Base-by-base conservation (phyloP, 2,329 filamentous ascomycete genomes). In the Helminthosporium solani region DNA sequence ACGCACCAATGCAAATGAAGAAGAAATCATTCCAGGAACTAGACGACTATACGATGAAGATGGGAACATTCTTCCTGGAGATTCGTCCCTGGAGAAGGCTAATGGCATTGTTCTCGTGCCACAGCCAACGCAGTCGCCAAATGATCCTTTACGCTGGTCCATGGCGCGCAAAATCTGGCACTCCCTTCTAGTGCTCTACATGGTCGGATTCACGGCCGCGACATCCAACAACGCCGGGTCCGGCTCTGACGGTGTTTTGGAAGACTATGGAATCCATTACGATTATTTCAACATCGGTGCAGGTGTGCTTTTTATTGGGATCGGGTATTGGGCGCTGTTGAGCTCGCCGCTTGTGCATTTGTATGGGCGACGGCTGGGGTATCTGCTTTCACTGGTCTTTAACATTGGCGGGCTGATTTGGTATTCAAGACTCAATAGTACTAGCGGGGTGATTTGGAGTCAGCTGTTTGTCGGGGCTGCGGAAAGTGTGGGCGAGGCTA, bases 131-230 rank as follows among this genome's bases (percentile, higher is more conserved):
- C 70, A 50, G 28, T 73, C 77, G 37, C 68, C 72, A 2, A 67
- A 73, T 33, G 77, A 81, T 46, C 77, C 78, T 0, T 62, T 80
- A 41, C 79, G 79, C 57, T 81, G 77, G 78, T 65, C 63, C 8
- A 63, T 68, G 52, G 50, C 57, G 42, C 74, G 72, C 61, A 81
- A 80, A 56, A 49, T 48, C 12, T 54, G 53, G 53, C 53, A 56
- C 38, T 56, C 53, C 27, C 40, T 56, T 25, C 45, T 57, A 28
- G 54, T 57, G 20, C 30, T 54, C 33, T 57, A 54, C 37, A 52
- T 57, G 31, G 54, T 54, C 20, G 54, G 49, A 4, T 25, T 57
- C 11, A 57, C 54, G 18, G 54, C 54, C 33, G 54, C 54, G 11
- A 57, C 54, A 12, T 57, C 54, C 6, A 57, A 57, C 41, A 54